These are phyloP conservation scores for Gaillardinia entomophila DNA, from an alignment of 805 yeast genomes.

Conservation along the genomic window DNA sequence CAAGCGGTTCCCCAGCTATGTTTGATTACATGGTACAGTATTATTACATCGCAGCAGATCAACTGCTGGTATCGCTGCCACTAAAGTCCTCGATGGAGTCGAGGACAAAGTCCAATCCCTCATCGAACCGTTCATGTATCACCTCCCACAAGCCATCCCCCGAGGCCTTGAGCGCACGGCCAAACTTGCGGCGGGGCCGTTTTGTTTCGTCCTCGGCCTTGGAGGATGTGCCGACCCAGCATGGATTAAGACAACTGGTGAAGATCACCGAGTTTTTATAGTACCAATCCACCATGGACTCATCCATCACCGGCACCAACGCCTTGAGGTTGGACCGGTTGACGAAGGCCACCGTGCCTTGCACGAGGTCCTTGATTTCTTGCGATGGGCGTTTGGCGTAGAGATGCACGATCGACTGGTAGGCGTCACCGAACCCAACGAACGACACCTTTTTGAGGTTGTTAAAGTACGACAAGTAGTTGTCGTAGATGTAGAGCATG, in stretches of 20 bases:
- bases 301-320: conserved; percentile 83
- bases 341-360: conserved; percentile 65
- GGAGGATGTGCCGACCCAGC: conserved; percentile 57
- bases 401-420: conserved; percentile 79
- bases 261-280: conserved; percentile 80
- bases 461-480: conserved; percentile 68
- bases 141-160: conserved; percentile 71
- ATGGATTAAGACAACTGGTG: conserved; percentile 65
- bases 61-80: conserved; percentile 21
- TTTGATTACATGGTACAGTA: conserved; percentile 30
- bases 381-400: conserved; percentile 68
- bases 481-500: conserved; percentile 81
- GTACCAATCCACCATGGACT: conserved; percentile 87
- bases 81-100: conserved; percentile 64
- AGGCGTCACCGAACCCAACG: conserved; percentile 86
- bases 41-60: neutral
- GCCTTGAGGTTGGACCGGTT: conserved; percentile 69
- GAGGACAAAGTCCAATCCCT: conserved; percentile 75
- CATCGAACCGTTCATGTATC: conserved; percentile 76
- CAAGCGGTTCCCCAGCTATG: conserved; percentile 56
- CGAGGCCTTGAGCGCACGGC: conserved; percentile 75
- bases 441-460: conserved; percentile 66
- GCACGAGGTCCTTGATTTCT: conserved; percentile 53
- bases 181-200: conserved; percentile 85
- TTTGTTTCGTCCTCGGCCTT: conserved; percentile 37